These are phyloP conservation scores for Collybia sordida DNA, from an alignment of 768 basidiomycete genomes.

Conservation along the genomic window DNA sequence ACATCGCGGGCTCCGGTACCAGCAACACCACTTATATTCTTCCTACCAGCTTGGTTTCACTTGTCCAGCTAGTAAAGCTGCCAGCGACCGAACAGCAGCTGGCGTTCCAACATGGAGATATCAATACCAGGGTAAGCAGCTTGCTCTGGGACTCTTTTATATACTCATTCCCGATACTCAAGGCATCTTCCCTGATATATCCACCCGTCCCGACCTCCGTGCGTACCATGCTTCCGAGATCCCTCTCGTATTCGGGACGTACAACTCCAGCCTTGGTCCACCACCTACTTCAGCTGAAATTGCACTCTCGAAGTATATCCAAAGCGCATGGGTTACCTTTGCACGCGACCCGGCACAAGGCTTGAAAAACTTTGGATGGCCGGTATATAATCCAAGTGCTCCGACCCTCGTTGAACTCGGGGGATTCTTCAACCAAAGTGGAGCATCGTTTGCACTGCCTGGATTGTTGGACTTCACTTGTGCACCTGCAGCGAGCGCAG, in stretches of 20 bases:
- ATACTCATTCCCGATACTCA: neutral
- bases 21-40: neutral
- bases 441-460: neutral
- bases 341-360: constrained; percentile 35
- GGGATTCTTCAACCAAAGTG: constrained; percentile 9
- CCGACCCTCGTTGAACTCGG: constrained; percentile 10
- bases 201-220: constrained; percentile 29
- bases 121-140: constrained; percentile 24
- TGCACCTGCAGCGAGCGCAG: neutral
- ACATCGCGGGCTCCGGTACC: neutral
- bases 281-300: constrained; percentile 17
- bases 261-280: constrained; percentile 23
- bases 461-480: constrained; percentile 10
- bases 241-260: constrained; percentile 38
- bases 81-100: constrained; percentile 25
- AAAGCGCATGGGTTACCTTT: constrained; percentile 39
- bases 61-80: constrained; percentile 27
- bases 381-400: constrained; percentile 14
- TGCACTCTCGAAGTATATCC: constrained; percentile 31
- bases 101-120: constrained; percentile 20
- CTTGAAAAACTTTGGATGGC: constrained; percentile 21
- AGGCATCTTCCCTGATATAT: constrained; percentile 38
- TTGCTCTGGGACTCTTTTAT: neutral
- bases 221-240: constrained; percentile 39
- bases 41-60: constrained; percentile 23